Evolutionary conservation across 805 yeast genomes (phyloP).

Genomic region (Kodamaea leandrae): DNA sequence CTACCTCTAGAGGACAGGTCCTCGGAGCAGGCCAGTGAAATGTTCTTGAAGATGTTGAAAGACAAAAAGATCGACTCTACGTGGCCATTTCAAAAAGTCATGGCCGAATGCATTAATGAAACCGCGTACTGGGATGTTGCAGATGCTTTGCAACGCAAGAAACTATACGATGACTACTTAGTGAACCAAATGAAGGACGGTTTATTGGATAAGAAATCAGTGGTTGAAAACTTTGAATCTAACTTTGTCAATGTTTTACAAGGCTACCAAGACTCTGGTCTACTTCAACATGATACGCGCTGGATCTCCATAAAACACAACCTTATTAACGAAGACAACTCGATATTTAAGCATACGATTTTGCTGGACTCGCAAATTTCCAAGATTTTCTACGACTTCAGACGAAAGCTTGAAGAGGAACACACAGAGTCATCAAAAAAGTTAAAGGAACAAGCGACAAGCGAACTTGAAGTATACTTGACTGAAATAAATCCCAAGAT

Average conservation of each 20-base stretch:
- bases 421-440: slow-evolving; percentile 22
- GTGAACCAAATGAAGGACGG: slow-evolving; percentile 43
- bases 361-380: slow-evolving; percentile 57
- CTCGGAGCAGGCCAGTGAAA: slow-evolving; percentile 38
- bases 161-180: slow-evolving; percentile 63
- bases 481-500: slow-evolving; percentile 30
- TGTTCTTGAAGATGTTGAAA: slow-evolving; percentile 52
- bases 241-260: slow-evolving; percentile 52
- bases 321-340: slow-evolving; percentile 57
- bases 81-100: slow-evolving; percentile 71
- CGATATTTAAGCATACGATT: slow-evolving; percentile 59
- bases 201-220: slow-evolving; percentile 48
- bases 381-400: slow-evolving; percentile 52
- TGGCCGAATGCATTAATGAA: slow-evolving; percentile 54
- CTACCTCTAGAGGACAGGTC: slow-evolving; percentile 18
- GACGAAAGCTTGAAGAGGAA: slow-evolving; percentile 35
- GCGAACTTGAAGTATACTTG: slow-evolving; percentile 53
- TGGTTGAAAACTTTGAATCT: slow-evolving; percentile 53
- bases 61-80: slow-evolving; percentile 62
- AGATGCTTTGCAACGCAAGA: slow-evolving; percentile 59
- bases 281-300: slow-evolving; percentile 55
- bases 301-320: slow-evolving; percentile 58
- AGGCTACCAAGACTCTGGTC: slow-evolving; percentile 26
- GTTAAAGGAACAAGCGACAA: slow-evolving; percentile 47
- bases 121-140: slow-evolving; percentile 66